phyloP scores from a whole-genome alignment of 345 rosid species.

The Ailanthus altissimus region DNA sequence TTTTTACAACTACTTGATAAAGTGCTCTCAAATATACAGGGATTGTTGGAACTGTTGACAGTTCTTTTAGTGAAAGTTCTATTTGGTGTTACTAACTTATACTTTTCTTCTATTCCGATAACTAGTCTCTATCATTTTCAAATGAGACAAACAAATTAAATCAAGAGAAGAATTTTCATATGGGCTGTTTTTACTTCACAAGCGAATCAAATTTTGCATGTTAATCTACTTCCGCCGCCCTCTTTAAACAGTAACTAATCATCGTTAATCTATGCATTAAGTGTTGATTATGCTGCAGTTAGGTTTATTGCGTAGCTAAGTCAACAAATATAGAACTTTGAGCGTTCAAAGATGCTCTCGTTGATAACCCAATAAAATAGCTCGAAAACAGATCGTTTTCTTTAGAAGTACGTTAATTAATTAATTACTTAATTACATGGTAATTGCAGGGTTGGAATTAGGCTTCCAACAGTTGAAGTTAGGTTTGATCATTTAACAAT shows the following conservation, averaged over 20 bases:
- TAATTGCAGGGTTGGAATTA: constrained; percentile 71
- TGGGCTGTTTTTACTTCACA: neutral
- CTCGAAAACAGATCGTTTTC: no score
- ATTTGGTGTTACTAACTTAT: neutral
- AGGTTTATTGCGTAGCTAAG: neutral
- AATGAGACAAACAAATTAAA: constrained; percentile 10
- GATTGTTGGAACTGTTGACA: neutral
- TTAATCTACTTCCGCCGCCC: no score
- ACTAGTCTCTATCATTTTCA: neutral
- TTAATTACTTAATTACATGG: neutral
- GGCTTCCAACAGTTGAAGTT: constrained; percentile 78
- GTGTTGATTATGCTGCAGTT: no score
- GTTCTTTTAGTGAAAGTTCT: neutral
- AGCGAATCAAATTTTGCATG: neutral
- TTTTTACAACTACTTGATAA: no score
- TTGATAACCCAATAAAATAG: no score
- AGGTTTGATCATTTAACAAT: constrained; percentile 62
- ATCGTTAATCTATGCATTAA: neutral
- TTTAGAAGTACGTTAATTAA: neutral
- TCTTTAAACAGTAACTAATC: neutral
- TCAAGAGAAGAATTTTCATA: constrained; percentile 3
- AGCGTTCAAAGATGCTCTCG: no score
- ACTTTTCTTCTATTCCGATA: neutral
- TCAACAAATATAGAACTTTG: neutral
- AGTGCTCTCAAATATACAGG: neutral